Conservation (phyloP, 2,329 filamentous ascomycete species). For the Thielaviopsis euricoi region DNA sequence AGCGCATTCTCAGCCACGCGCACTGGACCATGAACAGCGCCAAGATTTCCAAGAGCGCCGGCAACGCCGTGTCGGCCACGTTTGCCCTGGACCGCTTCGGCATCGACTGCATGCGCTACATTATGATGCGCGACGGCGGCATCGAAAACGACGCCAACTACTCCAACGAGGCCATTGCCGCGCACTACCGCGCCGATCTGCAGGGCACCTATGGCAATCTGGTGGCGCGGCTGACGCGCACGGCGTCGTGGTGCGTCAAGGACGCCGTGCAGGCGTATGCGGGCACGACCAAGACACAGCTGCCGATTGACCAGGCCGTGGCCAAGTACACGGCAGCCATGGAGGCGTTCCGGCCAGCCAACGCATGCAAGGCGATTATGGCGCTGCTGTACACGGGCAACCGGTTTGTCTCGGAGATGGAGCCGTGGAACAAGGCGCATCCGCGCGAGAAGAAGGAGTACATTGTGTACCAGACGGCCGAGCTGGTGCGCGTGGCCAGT, state of each 20-base stretch:
- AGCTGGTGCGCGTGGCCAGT: constrained; percentile 61
- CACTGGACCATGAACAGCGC: constrained; percentile 86
- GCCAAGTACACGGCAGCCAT: constrained; percentile 8
- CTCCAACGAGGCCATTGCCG: constrained; percentile 58
- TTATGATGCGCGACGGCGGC: constrained; percentile 65
- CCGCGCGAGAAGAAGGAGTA: constrained; percentile 24
- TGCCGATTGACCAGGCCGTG: constrained; percentile 9
- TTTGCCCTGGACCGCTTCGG: constrained; percentile 82
- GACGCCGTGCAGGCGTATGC: constrained; percentile 30
- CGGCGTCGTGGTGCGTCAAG: constrained; percentile 52
- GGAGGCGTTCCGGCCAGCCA: constrained; percentile 9
- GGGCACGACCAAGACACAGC: background rate
- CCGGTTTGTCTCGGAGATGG: constrained; percentile 36
- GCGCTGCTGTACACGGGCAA: constrained; percentile 18
- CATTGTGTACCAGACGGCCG: constrained; percentile 53
- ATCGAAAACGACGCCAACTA: constrained; percentile 70
- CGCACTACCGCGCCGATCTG: constrained; percentile 64
- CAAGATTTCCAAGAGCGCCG: constrained; percentile 94
- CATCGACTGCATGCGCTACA: constrained; percentile 76
- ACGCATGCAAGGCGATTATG: constrained; percentile 9
- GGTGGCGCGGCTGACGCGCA: constrained; percentile 49
- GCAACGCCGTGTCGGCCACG: constrained; percentile 90
- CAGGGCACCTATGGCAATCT: constrained; percentile 70
- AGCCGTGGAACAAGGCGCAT: constrained; percentile 48
- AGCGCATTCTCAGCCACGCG: constrained; percentile 69